A percentile compares a stretch with the other conserved stretches of the same genome.
Conservation (phyloP, 176 grass and related monocot species). For the Avena insularis region DNA sequence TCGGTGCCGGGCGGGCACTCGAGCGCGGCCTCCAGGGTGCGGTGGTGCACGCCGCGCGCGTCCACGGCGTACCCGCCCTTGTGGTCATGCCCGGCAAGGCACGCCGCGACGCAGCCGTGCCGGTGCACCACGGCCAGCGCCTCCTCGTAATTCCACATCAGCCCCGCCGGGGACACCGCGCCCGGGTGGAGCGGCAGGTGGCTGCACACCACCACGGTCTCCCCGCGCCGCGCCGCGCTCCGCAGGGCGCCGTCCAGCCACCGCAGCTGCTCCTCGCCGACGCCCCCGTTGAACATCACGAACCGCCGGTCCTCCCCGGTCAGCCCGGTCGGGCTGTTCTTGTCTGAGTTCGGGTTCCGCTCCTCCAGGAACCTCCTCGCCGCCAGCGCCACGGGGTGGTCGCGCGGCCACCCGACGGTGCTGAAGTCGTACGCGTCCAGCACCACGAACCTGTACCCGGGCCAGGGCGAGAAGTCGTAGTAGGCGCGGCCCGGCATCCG, state of each 20-base stretch:
- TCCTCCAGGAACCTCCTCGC: constrained; percentile 57
- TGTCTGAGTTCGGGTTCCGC: constrained; percentile 74
- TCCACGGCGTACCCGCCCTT: constrained; percentile 72
- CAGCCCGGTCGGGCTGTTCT: constrained; percentile 73
- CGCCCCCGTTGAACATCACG: constrained; percentile 83
- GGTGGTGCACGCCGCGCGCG: constrained; percentile 70
- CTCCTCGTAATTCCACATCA: constrained; percentile 93
- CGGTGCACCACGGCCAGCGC: constrained; percentile 61
- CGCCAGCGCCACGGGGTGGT: constrained; percentile 51
- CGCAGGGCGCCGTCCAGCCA: constrained; percentile 71
- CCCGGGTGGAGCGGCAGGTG: constrained; percentile 76
- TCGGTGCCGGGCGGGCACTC: constrained; percentile 85
- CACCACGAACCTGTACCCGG: constrained; percentile 65
- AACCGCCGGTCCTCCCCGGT: constrained; percentile 67
- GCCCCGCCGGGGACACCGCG: constrained; percentile 52
- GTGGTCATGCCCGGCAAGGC: constrained; percentile 83
- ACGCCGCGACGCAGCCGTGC: constrained; percentile 70
- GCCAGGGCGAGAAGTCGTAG: constrained; percentile 74
- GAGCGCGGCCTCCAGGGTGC: constrained; percentile 77
- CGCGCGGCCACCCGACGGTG: constrained; percentile 59
- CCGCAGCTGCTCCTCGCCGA: constrained; percentile 65
- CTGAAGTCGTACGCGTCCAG: constrained; percentile 92
- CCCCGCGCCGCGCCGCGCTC: constrained; percentile 37
- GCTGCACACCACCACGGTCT: constrained; percentile 75
- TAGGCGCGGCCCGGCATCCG: constrained; percentile 59